Evolutionary conservation across 73 alveolate species (phyloP).

Genomic region (Symbiodinium natans): DNA sequence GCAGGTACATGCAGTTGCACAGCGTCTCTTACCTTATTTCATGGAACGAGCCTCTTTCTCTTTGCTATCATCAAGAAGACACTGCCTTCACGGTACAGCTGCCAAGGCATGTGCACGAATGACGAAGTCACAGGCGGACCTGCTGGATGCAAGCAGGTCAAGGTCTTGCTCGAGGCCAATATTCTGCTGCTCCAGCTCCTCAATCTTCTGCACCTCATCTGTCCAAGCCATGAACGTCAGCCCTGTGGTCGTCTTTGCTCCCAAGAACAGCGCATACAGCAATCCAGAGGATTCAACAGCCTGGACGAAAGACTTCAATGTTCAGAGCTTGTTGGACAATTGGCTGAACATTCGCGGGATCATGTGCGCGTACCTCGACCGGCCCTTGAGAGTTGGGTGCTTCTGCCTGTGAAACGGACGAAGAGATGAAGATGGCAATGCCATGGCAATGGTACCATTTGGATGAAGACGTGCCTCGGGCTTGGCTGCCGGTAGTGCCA

Average conservation of each 20-base stretch:
- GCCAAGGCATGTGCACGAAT: too few species aligned
- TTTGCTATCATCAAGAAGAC: slow-evolving; percentile 75
- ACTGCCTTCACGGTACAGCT: slow-evolving; percentile 39
- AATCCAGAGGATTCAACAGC: background rate
- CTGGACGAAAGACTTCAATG: too few species aligned
- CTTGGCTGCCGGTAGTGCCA: background rate
- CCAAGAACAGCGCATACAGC: background rate
- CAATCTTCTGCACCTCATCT: slow-evolving; percentile 69
- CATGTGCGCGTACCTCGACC: too few species aligned
- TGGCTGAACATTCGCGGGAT: too few species aligned
- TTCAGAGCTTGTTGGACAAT: too few species aligned
- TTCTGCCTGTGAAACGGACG: too few species aligned
- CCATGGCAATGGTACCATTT: too few species aligned
- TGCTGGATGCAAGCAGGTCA: slow-evolving; percentile 57
- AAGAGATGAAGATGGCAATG: too few species aligned
- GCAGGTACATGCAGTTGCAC: background rate
- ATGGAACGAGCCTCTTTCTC: slow-evolving; percentile 66
- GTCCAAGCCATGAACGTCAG: background rate
- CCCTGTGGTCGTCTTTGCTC: background rate
- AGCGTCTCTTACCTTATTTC: background rate
- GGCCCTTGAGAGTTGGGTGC: too few species aligned
- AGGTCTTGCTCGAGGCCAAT: slow-evolving; percentile 78
- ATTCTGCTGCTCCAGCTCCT: slow-evolving; percentile 72
- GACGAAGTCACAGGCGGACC: background rate
- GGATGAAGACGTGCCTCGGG: too few species aligned